These are phyloP conservation scores for Euphorbia peplus DNA, from an alignment of 345 rosid species.

Conservation along the genomic window DNA sequence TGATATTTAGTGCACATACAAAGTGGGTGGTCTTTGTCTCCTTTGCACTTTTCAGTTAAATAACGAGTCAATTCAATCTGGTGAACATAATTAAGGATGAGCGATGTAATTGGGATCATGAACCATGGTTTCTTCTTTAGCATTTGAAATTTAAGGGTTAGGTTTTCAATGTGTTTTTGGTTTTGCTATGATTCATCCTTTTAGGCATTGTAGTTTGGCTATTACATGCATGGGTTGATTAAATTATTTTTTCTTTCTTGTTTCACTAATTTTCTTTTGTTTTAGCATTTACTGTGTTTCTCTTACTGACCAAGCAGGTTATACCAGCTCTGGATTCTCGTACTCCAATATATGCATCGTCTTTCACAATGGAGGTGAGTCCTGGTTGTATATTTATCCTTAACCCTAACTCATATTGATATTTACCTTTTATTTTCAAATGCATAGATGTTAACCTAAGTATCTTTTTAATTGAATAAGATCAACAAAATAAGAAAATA, in stretches of 20 bases:
- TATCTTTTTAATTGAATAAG: not conserved
- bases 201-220: not conserved
- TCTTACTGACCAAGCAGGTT: constrained; percentile 55
- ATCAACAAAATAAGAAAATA: not conserved
- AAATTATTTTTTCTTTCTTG: not conserved
- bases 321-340: constrained; percentile 81
- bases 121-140: not conserved
- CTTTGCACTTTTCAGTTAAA: not conserved
- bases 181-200: constrained; percentile 1
- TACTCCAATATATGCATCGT: constrained; percentile 90
- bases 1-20: not conserved
- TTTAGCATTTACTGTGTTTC: constrained; percentile 7
- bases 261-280: not conserved
- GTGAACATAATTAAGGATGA: not conserved
- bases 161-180: not conserved
- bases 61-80: not conserved
- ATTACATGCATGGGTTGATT: not conserved
- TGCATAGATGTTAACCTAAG: not conserved
- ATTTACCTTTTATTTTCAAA: constrained; percentile 9
- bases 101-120: not conserved
- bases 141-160: not conserved
- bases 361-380: constrained; percentile 96
- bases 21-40: not conserved
- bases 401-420: not conserved
- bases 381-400: not conserved